Evolutionary conservation across 306 rosid species (phyloP).

Genomic region (Quercus variabilis): DNA sequence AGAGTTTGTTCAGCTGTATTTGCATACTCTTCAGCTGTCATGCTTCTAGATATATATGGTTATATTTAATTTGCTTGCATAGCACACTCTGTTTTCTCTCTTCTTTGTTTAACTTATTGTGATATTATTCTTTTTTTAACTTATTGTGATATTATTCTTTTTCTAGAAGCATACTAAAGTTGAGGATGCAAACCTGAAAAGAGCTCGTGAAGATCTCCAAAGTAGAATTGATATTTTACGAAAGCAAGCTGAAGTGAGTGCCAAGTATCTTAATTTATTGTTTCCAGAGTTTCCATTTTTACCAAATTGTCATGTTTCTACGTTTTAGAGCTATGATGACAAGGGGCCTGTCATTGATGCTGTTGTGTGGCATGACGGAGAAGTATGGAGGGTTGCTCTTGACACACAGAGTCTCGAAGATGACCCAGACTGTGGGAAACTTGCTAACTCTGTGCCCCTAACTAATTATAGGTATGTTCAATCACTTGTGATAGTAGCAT

Average conservation of each 20-base stretch:
- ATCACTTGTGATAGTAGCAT: slow-evolving; percentile 19
- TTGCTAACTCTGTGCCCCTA: slow-evolving; percentile 74
- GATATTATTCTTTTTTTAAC: slow-evolving; percentile 23
- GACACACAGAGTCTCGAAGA: slow-evolving; percentile 91
- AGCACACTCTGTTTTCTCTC: neutral
- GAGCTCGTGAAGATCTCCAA: slow-evolving; percentile 78
- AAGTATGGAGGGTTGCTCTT: slow-evolving; percentile 92
- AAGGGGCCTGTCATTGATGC: slow-evolving; percentile 90
- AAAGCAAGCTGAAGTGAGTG: slow-evolving; percentile 84
- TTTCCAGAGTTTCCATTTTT: slow-evolving; percentile 7
- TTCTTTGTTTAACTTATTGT: slow-evolving; percentile 13
- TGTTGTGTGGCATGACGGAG: slow-evolving; percentile 98
- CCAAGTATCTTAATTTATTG: slow-evolving; percentile 4
- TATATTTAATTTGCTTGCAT: slow-evolving; percentile 7
- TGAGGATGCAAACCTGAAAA: slow-evolving; percentile 62
- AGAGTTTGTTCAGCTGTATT: neutral
- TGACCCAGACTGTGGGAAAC: slow-evolving; percentile 68
- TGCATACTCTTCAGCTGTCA: neutral
- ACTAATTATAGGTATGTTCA: slow-evolving; percentile 75
- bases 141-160: slow-evolving; percentile 11
- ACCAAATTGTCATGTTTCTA: slow-evolving; percentile 23
- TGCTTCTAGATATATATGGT: neutral
- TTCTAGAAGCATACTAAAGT: slow-evolving; percentile 63
- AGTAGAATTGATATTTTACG: slow-evolving; percentile 66
- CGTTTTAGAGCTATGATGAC: slow-evolving; percentile 76